These are phyloP conservation scores for Barnettozyma vustinii DNA, from an alignment of 805 yeast species.

Conservation along the genomic window DNA sequence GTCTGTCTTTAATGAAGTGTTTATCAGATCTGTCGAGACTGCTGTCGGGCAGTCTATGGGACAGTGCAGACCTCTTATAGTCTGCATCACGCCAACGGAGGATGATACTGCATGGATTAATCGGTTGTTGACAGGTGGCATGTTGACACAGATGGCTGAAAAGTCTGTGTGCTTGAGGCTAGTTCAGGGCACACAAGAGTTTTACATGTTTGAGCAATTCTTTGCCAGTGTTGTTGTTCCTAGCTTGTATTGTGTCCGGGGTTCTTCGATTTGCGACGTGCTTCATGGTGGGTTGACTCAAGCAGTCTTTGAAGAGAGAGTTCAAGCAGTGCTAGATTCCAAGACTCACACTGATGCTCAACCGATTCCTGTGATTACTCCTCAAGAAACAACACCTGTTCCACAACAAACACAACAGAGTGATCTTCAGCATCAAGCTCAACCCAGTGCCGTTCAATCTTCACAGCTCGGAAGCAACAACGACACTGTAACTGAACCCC, in stretches of 20 bases:
- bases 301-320: slow-evolving; percentile 23
- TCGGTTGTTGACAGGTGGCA: slow-evolving; percentile 11
- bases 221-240: slow-evolving; percentile 50
- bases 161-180: slow-evolving; percentile 40
- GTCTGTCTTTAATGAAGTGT: slow-evolving; percentile 16
- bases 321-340: slow-evolving; percentile 5
- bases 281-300: slow-evolving; percentile 31
- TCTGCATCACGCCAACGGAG: slow-evolving; percentile 30
- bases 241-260: slow-evolving; percentile 47
- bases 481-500: not conserved
- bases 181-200: slow-evolving; percentile 37
- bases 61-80: slow-evolving; percentile 34
- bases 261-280: slow-evolving; percentile 41
- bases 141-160: slow-evolving; percentile 14
- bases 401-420: not conserved
- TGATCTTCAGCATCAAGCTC: slow-evolving; percentile 1
- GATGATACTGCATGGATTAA: slow-evolving; percentile 22
- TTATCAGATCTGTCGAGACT: slow-evolving; percentile 27
- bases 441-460: not conserved
- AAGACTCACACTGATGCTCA: slow-evolving; percentile 6
- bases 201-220: slow-evolving; percentile 45
- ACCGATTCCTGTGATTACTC: slow-evolving; percentile 1
- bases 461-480: slow-evolving; percentile 5
- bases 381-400: slow-evolving; percentile 7
- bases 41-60: slow-evolving; percentile 38